Evolutionary conservation across 352 stramenopile species (phyloP).

Genomic region (Phytopythium mirpurense): DNA sequence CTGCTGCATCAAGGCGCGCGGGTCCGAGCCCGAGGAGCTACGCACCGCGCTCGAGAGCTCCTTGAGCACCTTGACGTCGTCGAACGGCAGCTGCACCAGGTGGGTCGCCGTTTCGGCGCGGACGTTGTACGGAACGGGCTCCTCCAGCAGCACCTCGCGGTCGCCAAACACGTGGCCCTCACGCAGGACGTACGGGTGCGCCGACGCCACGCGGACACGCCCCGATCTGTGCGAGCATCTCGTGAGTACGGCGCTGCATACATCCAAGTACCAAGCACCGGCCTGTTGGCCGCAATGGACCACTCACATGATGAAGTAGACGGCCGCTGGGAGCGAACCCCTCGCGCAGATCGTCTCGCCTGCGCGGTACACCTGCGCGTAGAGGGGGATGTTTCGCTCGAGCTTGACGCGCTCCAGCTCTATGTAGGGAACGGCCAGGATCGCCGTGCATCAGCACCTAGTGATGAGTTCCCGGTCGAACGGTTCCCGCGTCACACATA

Average conservation of each 20-base stretch:
- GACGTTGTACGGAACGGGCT: constrained; percentile 71
- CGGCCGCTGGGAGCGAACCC: constrained; percentile 52
- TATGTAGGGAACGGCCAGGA: too few relatives aligned
- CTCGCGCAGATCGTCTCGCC: constrained; percentile 63
- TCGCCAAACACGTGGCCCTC: constrained; percentile 58
- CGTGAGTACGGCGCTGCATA: constrained; percentile 6
- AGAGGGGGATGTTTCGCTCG: constrained; percentile 69
- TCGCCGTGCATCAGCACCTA: background rate
- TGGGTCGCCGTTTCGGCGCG: constrained; percentile 45
- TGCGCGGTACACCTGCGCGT: constrained; percentile 58
- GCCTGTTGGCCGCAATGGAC: too few relatives aligned
- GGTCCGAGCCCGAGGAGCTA: constrained; percentile 22
- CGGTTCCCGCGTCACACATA: too few relatives aligned
- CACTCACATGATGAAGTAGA: constrained; percentile 78
- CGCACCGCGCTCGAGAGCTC: constrained; percentile 25
- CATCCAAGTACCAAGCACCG: too few relatives aligned
- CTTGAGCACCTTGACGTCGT: constrained; percentile 53
- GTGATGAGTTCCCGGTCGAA: background rate
- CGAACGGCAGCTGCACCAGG: constrained; percentile 55
- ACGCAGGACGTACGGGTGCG: constrained; percentile 47
- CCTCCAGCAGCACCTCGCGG: constrained; percentile 58
- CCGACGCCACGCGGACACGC: constrained; percentile 56
- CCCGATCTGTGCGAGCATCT: constrained; percentile 32
- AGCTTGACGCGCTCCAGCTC: constrained; percentile 34
- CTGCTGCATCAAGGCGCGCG: constrained; percentile 29